A percentile compares a stretch with the other conserved stretches of the same genome.
phyloP scores from a whole-genome alignment of 768 basidiomycete genomes.

The Lactifluus echinatus region DNA sequence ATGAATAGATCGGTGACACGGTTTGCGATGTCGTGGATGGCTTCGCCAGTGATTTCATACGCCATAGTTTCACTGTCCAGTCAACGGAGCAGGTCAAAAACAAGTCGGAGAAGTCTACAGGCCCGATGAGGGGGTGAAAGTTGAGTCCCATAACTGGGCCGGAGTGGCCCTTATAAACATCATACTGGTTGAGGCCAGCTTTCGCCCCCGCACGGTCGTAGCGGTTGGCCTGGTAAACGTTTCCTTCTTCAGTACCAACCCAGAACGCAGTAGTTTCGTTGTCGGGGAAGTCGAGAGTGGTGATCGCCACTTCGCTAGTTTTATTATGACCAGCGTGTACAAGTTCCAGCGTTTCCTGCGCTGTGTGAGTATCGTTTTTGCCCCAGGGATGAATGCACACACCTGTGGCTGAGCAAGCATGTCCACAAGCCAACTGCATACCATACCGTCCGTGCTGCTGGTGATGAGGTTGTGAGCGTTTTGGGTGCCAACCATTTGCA shows the following conservation, averaged over 20 bases:
- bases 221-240: too few relatives aligned
- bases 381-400: slow-evolving; percentile 4
- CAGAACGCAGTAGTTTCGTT: too few relatives aligned
- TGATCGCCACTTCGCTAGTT: slow-evolving; percentile 94
- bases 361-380: neutral
- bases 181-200: too few relatives aligned
- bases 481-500: slow-evolving; percentile 98
- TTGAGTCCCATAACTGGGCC: too few relatives aligned
- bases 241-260: too few relatives aligned
- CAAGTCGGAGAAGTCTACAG: slow-evolving; percentile 91
- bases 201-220: too few relatives aligned
- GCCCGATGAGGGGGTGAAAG: too few relatives aligned
- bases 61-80: too few relatives aligned
- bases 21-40: slow-evolving; percentile 48
- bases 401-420: slow-evolving; percentile 99
- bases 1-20: slow-evolving; percentile 79
- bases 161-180: too few relatives aligned
- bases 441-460: slow-evolving; percentile 92
- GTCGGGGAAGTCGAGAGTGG: slow-evolving; percentile 88
- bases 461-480: slow-evolving; percentile 97
- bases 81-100: slow-evolving; percentile 92
- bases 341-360: slow-evolving; percentile 87
- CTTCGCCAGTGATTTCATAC: too few relatives aligned
- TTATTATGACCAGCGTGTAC: slow-evolving; percentile 88
- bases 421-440: slow-evolving; percentile 97